These are phyloP conservation scores for Rhodotorula sp. DNA, from an alignment of 1,284 basidiomycete genomes.

Conservation along the genomic window DNA sequence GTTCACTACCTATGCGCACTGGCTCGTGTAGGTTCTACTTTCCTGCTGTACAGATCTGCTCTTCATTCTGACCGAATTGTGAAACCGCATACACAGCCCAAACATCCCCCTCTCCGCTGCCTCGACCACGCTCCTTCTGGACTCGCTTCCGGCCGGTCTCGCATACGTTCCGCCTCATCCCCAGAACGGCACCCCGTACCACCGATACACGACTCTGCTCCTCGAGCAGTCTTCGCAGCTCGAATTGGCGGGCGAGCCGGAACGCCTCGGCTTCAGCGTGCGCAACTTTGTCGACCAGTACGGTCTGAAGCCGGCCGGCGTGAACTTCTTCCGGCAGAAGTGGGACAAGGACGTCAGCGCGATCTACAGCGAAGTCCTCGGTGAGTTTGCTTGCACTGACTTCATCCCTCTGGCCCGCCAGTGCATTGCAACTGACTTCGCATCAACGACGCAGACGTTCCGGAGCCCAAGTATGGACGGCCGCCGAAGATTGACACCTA, in stretches of 20 bases:
- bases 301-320: constrained; percentile 60
- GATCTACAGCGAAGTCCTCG: constrained; percentile 66
- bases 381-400: constrained; percentile 55
- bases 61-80: background rate
- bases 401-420: background rate
- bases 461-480: constrained; percentile 66
- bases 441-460: constrained; percentile 49
- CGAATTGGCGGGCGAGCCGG: constrained; percentile 48
- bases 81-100: constrained; percentile 55
- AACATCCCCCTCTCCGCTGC: constrained; percentile 74
- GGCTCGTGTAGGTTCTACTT: constrained; percentile 60
- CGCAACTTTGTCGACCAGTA: constrained; percentile 62
- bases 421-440: constrained; percentile 12
- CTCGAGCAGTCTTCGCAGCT: constrained; percentile 62
- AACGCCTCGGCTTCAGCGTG: constrained; percentile 63
- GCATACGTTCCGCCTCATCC: constrained; percentile 83
- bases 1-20: constrained; percentile 77
- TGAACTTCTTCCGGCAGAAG: constrained; percentile 77
- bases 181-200: constrained; percentile 75
- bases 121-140: constrained; percentile 50
- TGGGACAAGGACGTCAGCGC: constrained; percentile 67
- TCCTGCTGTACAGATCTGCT: background rate
- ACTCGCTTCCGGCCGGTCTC: constrained; percentile 50
- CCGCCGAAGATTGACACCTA: constrained; percentile 60
- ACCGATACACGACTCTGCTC: constrained; percentile 75